Conservation (phyloP, 2,329 filamentous ascomycete species). For the Fusarium verticillioides region DNA sequence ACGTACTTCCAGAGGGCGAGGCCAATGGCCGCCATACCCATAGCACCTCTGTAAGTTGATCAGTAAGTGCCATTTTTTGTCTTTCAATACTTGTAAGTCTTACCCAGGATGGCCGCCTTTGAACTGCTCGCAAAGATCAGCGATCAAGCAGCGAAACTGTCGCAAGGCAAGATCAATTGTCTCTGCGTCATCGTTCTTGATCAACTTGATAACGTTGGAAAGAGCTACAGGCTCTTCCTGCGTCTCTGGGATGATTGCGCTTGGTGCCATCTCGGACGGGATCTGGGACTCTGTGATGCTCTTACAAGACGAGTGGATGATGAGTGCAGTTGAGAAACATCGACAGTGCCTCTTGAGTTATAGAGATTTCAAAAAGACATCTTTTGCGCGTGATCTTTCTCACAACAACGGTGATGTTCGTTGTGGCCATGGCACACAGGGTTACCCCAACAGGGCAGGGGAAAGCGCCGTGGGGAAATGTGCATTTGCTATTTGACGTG, state of each 20-base stretch:
- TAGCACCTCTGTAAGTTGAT: slow-evolving; percentile 52
- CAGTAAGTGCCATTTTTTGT: neutral
- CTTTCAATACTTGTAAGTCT: slow-evolving; percentile 21
- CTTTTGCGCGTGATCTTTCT: slow-evolving; percentile 14
- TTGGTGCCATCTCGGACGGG: slow-evolving; percentile 38
- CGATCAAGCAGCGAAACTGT: slow-evolving; percentile 71
- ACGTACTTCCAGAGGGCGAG: slow-evolving; percentile 69
- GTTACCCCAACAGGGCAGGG: slow-evolving; percentile 5
- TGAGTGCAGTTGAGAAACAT: neutral
- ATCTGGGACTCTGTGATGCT: neutral
- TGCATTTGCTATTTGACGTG: slow-evolving; percentile 5
- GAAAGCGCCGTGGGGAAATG: slow-evolving; percentile 16
- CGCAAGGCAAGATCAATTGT: slow-evolving; percentile 63
- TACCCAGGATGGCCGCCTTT: slow-evolving; percentile 76
- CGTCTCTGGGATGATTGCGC: slow-evolving; percentile 35
- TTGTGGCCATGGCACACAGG: neutral
- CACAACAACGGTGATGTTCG: neutral
- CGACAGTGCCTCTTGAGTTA: slow-evolving; percentile 6
- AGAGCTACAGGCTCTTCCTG: slow-evolving; percentile 27
- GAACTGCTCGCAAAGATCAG: slow-evolving; percentile 77
- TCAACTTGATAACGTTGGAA: slow-evolving; percentile 39
- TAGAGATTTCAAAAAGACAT: slow-evolving; percentile 12
- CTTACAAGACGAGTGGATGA: neutral
- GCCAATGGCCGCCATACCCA: slow-evolving; percentile 71
- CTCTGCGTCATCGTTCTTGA: slow-evolving; percentile 41